Conservation (phyloP, 2,329 filamentous ascomycete species). For the Pseudogymnoascus destructans region DNA sequence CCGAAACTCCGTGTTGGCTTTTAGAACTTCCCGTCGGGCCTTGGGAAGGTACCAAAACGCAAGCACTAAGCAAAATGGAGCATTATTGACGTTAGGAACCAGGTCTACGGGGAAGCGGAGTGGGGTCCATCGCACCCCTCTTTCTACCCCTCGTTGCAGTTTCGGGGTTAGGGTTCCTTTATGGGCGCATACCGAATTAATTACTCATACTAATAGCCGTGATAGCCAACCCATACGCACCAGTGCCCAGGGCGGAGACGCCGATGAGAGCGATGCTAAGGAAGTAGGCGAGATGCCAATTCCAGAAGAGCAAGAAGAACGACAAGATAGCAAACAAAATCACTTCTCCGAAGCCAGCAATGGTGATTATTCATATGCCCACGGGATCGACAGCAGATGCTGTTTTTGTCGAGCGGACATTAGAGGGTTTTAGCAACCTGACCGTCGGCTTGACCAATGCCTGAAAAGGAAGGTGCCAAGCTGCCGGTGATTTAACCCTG, state of each 20-base stretch:
- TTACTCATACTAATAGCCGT: constrained; percentile 8
- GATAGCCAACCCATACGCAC: constrained; percentile 7
- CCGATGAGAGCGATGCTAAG: background rate
- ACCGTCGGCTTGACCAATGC: too few relatives aligned
- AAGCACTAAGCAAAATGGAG: background rate
- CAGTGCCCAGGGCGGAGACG: background rate
- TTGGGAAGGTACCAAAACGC: background rate
- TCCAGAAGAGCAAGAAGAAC: constrained; percentile 3
- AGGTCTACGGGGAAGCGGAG: background rate
- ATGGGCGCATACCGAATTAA: constrained; percentile 2
- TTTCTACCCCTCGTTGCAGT: background rate
- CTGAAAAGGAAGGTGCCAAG: too few relatives aligned
- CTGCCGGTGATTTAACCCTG: too few relatives aligned
- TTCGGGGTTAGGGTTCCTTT: too few relatives aligned
- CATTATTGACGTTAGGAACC: background rate
- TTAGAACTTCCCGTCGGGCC: background rate
- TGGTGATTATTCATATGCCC: background rate
- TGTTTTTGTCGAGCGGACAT: background rate
- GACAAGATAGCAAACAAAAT: background rate
- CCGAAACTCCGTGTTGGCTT: background rate
- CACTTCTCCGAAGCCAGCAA: constrained; percentile 3
- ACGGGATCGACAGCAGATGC: background rate
- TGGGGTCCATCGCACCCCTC: background rate
- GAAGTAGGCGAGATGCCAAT: constrained; percentile 6
- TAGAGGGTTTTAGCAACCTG: too few relatives aligned